Percentiles rank a stretch among this genome's conserved stretches.
Conservation (phyloP, 805 yeast species). For the Geotrichum ghanense region DNA sequence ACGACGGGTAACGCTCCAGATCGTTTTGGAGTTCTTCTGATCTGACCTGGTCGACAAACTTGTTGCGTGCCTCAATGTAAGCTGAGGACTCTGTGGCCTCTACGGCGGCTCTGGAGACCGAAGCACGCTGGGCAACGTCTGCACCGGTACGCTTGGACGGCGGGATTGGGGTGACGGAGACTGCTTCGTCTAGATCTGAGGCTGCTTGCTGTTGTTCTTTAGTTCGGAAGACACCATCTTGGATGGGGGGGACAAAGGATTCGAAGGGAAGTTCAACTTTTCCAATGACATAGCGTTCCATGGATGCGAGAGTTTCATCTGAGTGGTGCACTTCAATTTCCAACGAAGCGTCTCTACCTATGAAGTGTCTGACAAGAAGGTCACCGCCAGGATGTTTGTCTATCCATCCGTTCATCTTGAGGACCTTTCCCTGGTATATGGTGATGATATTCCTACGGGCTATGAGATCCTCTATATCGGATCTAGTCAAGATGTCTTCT, state of each 20-base stretch:
- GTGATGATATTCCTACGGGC: conserved; percentile 61
- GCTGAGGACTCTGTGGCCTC: conserved; percentile 1
- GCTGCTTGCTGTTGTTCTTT: conserved; percentile 19
- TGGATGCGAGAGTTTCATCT: conserved; percentile 40
- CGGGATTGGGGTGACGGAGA: conserved; percentile 9
- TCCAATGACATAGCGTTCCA: conserved; percentile 57
- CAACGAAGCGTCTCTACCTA: conserved; percentile 84
- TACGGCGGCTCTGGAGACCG: background rate
- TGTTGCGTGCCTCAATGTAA: conserved; percentile 4
- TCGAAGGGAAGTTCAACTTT: conserved; percentile 53
- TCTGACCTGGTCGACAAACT: background rate
- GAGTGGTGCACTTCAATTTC: conserved; percentile 81
- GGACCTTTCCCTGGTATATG: conserved; percentile 47
- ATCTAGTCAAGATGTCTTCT: conserved; percentile 25
- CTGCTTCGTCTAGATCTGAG: conserved; percentile 11
- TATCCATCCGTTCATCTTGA: conserved; percentile 63
- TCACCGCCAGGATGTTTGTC: conserved; percentile 81
- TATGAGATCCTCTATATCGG: conserved; percentile 47
- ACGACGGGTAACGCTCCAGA: conserved; percentile 42
- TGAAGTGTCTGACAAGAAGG: conserved; percentile 69
- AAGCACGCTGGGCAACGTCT: background rate
- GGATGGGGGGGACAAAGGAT: conserved; percentile 78
- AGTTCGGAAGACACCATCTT: conserved; percentile 50
- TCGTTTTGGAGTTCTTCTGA: conserved; percentile 38
- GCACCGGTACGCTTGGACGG: background rate